These are phyloP conservation scores for Yamagishiella unicocca DNA, from an alignment of 139 green algal species.

Conservation along the genomic window DNA sequence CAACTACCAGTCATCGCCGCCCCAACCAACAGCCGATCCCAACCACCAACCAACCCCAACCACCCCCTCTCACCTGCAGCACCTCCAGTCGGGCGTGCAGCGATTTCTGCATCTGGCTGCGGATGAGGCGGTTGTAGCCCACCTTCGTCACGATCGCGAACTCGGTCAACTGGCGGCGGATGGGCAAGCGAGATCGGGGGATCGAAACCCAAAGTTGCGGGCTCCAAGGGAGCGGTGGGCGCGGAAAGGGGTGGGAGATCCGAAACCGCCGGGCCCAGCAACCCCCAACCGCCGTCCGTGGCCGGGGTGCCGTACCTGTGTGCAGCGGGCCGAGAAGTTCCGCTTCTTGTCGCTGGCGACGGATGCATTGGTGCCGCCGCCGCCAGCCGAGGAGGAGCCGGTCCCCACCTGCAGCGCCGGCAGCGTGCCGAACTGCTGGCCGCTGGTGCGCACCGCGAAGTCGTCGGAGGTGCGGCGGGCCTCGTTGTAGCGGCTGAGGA, in stretches of 20 bases:
- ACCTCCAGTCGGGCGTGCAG: conserved; percentile 10
- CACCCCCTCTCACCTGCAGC: conserved; percentile 14
- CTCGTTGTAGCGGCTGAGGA: conserved; percentile 16
- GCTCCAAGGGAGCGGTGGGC: too few relatives aligned
- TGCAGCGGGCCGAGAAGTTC: conserved; percentile 39
- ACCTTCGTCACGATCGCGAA: conserved; percentile 54
- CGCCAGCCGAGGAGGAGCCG: neutral
- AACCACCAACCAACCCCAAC: too few relatives aligned
- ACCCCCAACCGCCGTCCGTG: too few relatives aligned
- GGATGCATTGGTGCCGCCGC: neutral
- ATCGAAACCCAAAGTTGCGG: too few relatives aligned
- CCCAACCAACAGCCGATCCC: too few relatives aligned
- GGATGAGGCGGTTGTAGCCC: conserved; percentile 54
- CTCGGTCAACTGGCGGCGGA: conserved; percentile 44
- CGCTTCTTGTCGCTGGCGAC: conserved; percentile 43
- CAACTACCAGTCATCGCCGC: too few relatives aligned
- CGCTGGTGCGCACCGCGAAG: neutral
- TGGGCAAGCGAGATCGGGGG: too few relatives aligned
- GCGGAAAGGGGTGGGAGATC: too few relatives aligned
- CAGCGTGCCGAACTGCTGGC: conserved; percentile 62
- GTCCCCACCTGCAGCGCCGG: neutral
- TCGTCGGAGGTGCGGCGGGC: neutral
- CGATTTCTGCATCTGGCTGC: conserved; percentile 48
- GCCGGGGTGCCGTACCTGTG: too few relatives aligned
- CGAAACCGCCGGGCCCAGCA: too few relatives aligned